Base-by-base conservation (phyloP, 306 rosid genomes). In the Vachellia collinsii region DNA sequence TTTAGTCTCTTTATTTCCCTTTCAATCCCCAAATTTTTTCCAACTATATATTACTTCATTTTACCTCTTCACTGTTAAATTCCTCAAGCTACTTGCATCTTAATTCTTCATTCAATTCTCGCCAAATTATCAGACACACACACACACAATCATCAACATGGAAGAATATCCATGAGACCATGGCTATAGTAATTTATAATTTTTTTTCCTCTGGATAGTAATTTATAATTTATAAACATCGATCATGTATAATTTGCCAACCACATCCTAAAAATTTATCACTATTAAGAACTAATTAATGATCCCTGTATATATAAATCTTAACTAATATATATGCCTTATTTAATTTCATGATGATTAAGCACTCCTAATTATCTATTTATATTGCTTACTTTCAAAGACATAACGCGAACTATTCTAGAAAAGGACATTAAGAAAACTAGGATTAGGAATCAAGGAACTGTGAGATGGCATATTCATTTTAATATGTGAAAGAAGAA, bases 391-490 rank as follows among this genome's bases (percentile, higher is more conserved):
- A 42, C 19, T n/a, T 69, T 69, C 36, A 42, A 69, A 69, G 50
- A 41, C 50, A 12, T 54, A 20, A 17, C 11, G 14, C 63, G 0
- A 11, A 11, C 22, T 23, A 23, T 22, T 69, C 12, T 7, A 69
- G 53, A 69, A 7, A 42, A 16, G 17, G 53, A 69, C 36, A 14
- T 11, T 22, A 69, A 20, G 53, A 20, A 69, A 20, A 53, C 73
- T 20, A n/a, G 73, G 71, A 69, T 69, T 42, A 41, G 36, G 73
- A 69, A 66, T 20, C 8, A 69, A 41, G 72, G 50, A 67, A 67
- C 10, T 67, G 23, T 38, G 23, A n/a, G 48, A 36, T 34, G 70
- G 44, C 25, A 37, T 13, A 11, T 59, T 23, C 23, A 11, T 39
- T 38, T 67, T 3, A 67, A 1, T 16, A 66, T 4, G 23, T 8